Conservation (phyloP, 192 early-diverging fungal genomes). For the Backusella sp. region DNA sequence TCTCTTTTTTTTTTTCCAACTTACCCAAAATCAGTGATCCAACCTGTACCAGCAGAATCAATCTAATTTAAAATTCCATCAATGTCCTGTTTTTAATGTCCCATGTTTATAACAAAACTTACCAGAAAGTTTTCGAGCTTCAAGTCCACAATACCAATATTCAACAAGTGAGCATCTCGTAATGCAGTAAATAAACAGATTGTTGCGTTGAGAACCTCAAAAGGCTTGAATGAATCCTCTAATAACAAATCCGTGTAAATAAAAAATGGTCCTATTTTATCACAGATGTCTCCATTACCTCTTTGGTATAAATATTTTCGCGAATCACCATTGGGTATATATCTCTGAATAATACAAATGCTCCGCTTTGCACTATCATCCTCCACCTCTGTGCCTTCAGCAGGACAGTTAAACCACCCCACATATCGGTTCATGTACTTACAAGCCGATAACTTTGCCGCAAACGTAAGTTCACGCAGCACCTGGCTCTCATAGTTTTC, state of each 20-base stretch:
- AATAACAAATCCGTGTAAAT: not conserved
- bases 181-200: conserved; percentile 25
- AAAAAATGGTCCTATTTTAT: not conserved
- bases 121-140: conserved; percentile 28
- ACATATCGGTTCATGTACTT: conserved; percentile 14
- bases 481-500: not conserved
- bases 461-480: conserved; percentile 11
- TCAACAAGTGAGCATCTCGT: conserved; percentile 3
- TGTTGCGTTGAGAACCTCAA: conserved; percentile 12
- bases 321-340: conserved; percentile 9
- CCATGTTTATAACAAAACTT: conserved; percentile 9
- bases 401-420: not conserved
- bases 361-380: not conserved
- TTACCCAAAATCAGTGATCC: conserved; percentile 30
- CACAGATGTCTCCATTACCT: not conserved
- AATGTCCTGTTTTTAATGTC: not conserved
- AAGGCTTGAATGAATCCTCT: not conserved
- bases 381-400: not conserved
- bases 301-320: conserved; percentile 13
- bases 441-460: conserved; percentile 8
- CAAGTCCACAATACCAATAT: conserved; percentile 25
- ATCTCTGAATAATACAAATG: conserved; percentile 15
- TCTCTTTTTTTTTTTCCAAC: not conserved
- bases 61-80: conserved; percentile 7
- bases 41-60: conserved; percentile 19